Evolutionary conservation across 2,329 filamentous ascomycete species (phyloP), one percentile per base, ranked within the genome.

Genomic region (Capronia coronata): DNA sequence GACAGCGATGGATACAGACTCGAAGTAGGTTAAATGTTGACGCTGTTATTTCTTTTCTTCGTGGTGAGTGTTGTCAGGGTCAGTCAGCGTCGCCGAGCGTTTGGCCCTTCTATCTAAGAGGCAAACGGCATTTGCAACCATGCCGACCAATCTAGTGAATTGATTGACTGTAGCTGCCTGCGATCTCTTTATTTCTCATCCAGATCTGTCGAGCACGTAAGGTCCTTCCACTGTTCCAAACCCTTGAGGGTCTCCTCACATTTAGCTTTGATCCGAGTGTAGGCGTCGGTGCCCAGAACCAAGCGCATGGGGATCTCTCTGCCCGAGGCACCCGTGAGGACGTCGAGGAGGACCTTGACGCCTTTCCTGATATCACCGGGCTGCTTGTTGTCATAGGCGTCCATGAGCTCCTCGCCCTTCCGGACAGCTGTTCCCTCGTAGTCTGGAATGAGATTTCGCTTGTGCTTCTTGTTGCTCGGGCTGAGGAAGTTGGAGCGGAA

Each of bases 361-460:
- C 74, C 79, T 66, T 80, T 80, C 14, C 63, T 64, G 2, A 77
- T 70, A 59, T 83, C 77, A 0, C 79, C 79, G 0, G 67, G 71
- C 64, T 82, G 78, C 0, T 73, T 71, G 13, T 73, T 67, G 52
- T 80, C 64, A 9, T 45, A 48, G 7, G 27, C 21, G 11, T 47
- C 43, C 46, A 55, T 38, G 18, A 34, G 19, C 14, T 49, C 25
- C 41, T 54, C 48, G 21, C 40, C 41, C 32, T 40, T 40, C 13
- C 55, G 52, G 11, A 51, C 52, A 9, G 47, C 46, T 16, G 39
- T 46, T 8, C 45, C 52, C 30, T 52, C 52, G 35, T 53, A 55
- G 29, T 59, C 56, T 1, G 38, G 38, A 41, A 56, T 57, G 10
- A 34, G n/a, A n/a, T 39, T 35, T 19, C 48, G n/a, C 3, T 22